Conservation (phyloP, 208 protist genomes). For the Crithidia sp. region DNA sequence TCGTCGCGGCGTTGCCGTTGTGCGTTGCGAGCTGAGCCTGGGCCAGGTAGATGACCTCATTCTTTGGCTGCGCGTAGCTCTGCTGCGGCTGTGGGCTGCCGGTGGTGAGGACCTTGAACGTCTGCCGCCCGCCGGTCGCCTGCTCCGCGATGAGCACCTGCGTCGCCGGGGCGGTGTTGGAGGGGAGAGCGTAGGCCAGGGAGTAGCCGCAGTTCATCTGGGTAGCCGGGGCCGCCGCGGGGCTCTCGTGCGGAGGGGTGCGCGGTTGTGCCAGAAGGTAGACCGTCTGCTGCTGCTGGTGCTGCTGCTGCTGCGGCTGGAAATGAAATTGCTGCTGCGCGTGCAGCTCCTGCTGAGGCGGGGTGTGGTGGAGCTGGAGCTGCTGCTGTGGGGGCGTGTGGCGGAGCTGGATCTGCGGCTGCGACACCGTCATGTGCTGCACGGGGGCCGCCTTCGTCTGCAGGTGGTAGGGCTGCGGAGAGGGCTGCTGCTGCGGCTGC, state of each 20-base stretch:
- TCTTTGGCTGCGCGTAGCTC: conserved; percentile 10
- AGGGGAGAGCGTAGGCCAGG: conserved; percentile 21
- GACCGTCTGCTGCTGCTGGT: conserved; percentile 19
- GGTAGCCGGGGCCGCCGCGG: background rate
- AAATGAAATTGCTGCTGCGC: conserved; percentile 8
- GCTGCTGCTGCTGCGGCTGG: background rate
- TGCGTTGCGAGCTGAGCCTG: conserved; percentile 10
- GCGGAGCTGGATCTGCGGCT: background rate
- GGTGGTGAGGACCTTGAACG: conserved; percentile 18
- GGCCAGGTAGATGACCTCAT: conserved; percentile 4
- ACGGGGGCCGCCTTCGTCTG: background rate
- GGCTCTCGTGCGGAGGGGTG: conserved; percentile 14
- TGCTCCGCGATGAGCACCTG: conserved; percentile 13
- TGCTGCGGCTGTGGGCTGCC: conserved; percentile 13
- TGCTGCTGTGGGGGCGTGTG: background rate
- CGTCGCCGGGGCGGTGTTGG: conserved; percentile 4
- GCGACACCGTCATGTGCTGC: background rate
- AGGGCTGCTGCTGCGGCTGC: background rate
- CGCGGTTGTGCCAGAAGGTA: conserved; percentile 16
- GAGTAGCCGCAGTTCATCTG: conserved; percentile 23
- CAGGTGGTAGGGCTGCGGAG: background rate
- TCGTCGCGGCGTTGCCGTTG: background rate
- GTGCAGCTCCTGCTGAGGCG: background rate
- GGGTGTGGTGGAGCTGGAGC: background rate
- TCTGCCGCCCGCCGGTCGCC: background rate